Evolutionary conservation across 805 yeast species (phyloP), one percentile per base, ranked within the genome.

Genomic region (Starmera dryadoides): DNA sequence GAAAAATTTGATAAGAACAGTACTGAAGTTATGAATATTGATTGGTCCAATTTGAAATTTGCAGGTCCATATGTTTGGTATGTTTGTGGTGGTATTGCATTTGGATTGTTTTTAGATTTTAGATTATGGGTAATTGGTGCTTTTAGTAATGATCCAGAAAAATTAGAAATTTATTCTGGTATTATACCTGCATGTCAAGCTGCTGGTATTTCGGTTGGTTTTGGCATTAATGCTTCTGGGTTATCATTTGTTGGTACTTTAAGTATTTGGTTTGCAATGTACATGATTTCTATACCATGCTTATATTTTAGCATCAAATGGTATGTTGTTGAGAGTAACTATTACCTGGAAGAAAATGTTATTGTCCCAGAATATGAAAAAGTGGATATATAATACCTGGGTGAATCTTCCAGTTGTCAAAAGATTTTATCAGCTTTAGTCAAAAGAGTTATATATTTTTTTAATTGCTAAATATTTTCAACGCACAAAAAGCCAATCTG

Each of bases 51-150:
- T 14, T 7, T 15, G n/a, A n/a, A 16, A 29, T 29, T 12, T 29
- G 31, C 18, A 15, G 31, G 31, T 32, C 25, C 34, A 5, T 32
- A 12, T 5, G 12, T 18, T 14, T 6, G 15, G n/a, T 32, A 32
- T 18, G 10, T 32, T 18, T n/a, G 14, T 32, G 12, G 20, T 19
- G 34, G 34, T 32, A 19, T 32, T 32, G 34, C 31, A 5, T 29
- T n/a, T 16, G 31, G 31, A 15, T 14, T 29, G 5, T 29, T 29
- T 9, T n/a, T 29, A 16, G 31, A 29, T 29, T 29, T 29, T 16
- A n/a, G 31, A 29, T 29, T 29, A 29, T 29, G 31, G 31, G 31
- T 29, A 9, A 29, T 29, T 29, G 31, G 31, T 29, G 31, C 31
- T 16, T 29, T 29, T 15, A 29, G 31, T 29, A 29, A 29, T 16